Evolutionary conservation across 345 rosid genomes (phyloP), one percentile per base, ranked within the genome.

Genomic region (Acer negundo): DNA sequence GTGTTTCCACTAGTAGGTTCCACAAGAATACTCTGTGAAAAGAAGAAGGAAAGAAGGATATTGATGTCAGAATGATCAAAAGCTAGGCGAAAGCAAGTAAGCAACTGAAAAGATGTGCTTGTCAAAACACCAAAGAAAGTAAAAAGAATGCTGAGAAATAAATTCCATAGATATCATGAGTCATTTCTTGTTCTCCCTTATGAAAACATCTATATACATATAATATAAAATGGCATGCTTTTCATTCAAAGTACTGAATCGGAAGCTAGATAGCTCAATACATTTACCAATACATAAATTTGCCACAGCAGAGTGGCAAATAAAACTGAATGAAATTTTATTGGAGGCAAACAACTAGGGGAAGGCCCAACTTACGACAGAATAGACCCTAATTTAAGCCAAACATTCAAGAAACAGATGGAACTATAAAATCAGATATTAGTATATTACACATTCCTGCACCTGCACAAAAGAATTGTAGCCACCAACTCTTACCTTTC

Each of bases 1-100:
- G 99, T 95, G 83, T 95, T 92, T 76, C 99, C 98, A 82, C 97
- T 90, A 0, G 98, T 95, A 73, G 94, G 92, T 85, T 95, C 99
- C 76, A 93, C 86, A 47, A 95, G 92, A 76, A 92, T 80, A 75
- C 90, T 92, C 98, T 93, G 63, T 31, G 65, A 20, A 46, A 65
- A 56, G 40, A 74, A 76, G 75, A 26, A 74, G 71, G 19, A 24
- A 65, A 69, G 15, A 67, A 55, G 63, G 64, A 73, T 20, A 53
- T 3, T 11, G 47, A 28, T 19, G 67, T 73, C 4, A 71, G 31
- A 71, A 67, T 46, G n/a, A 44, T 59, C 19, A 26, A 72, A 75
- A 73, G 55, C 40, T 67, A 61, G 17, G 22, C 20, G 47, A 78
- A 23, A 62, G 70, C 47, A 8, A 12, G 2, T 10, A 23, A 62